Percentiles rank a stretch among this genome's conserved stretches.
Evolutionary conservation across 1,284 basidiomycete genomes (phyloP).

Genomic region (Trametes polyzona): DNA sequence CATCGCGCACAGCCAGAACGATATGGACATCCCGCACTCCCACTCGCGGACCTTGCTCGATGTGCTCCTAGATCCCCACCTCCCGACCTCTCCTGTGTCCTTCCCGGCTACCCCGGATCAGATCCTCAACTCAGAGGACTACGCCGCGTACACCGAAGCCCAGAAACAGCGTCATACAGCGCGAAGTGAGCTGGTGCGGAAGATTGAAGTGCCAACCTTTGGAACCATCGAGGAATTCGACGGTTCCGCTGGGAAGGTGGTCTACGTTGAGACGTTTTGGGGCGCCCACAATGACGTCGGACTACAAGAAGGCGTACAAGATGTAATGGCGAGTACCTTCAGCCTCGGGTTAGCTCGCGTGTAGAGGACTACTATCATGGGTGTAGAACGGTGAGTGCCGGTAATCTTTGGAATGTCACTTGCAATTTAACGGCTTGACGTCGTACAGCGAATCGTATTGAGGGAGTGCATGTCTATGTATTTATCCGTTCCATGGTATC

Average conservation of each 20-base stretch:
- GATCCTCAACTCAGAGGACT: conserved; percentile 27
- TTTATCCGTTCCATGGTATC: too few relatives aligned
- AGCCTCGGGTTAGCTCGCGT: conserved; percentile 7
- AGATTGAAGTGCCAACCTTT: conserved; percentile 54
- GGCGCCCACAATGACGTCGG: conserved; percentile 73
- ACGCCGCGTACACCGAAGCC: conserved; percentile 25
- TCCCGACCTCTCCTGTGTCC: conserved; percentile 50
- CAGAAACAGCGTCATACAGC: conserved; percentile 32
- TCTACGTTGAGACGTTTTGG: conserved; percentile 61
- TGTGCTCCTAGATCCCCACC: conserved; percentile 63
- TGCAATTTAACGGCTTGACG: not conserved
- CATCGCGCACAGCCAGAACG: conserved; percentile 81
- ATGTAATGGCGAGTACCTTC: conserved; percentile 65
- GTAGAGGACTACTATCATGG: not conserved
- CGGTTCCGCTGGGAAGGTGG: conserved; percentile 49
- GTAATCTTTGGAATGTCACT: not conserved
- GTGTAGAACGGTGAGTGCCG: not conserved
- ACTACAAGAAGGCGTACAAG: conserved; percentile 72
- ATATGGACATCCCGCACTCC: conserved; percentile 77
- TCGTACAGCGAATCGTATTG: too few relatives aligned
- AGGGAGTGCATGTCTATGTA: not conserved
- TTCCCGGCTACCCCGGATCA: conserved; percentile 39
- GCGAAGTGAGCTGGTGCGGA: conserved; percentile 51
- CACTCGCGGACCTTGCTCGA: conserved; percentile 81
- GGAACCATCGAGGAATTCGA: conserved; percentile 62